Percentiles rank a stretch among this genome's conserved stretches.
These are phyloP conservation scores for Phytophthora parvispora DNA, from an alignment of 352 stramenopile genomes.

Conservation along the genomic window DNA sequence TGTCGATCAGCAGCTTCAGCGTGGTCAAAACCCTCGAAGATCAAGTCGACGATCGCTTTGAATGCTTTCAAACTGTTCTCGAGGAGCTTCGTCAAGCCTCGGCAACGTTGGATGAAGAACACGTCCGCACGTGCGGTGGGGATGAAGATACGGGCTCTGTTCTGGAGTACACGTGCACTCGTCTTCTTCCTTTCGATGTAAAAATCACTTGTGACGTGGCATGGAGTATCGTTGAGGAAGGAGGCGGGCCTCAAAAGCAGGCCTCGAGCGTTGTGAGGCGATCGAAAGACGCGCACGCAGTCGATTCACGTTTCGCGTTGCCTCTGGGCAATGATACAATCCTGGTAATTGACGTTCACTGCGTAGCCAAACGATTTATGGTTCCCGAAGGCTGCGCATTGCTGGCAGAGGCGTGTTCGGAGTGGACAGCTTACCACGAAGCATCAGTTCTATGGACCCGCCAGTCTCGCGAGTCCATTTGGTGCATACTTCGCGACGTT, in stretches of 20 bases:
- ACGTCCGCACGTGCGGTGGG: not conserved
- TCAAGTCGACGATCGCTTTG: not conserved
- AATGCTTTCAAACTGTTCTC: not conserved
- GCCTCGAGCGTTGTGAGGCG: not conserved
- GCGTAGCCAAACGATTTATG: not conserved
- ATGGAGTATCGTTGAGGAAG: slow-evolving; percentile 2
- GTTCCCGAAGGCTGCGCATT: not conserved
- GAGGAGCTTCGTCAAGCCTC: not conserved
- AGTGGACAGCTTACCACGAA: slow-evolving; percentile 1
- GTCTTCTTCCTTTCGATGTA: slow-evolving; percentile 2
- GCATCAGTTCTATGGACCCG: not conserved
- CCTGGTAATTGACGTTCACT: slow-evolving; percentile 5
- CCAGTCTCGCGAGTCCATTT: slow-evolving; percentile 4
- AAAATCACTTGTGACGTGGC: not conserved
- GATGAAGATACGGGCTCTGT: not conserved
- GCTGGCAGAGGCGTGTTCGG: not conserved
- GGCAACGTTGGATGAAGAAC: not conserved
- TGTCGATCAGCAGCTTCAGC: not conserved
- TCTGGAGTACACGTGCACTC: slow-evolving; percentile 3
- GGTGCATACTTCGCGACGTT: not conserved
- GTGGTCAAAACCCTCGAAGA: not conserved
- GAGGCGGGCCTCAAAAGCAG: slow-evolving; percentile 1
- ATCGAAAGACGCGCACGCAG: not conserved
- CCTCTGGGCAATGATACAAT: not conserved
- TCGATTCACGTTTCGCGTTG: slow-evolving; percentile 3